phyloP scores from a whole-genome alignment of 139 green algal genomes.

The Pleodorina starrii region DNA sequence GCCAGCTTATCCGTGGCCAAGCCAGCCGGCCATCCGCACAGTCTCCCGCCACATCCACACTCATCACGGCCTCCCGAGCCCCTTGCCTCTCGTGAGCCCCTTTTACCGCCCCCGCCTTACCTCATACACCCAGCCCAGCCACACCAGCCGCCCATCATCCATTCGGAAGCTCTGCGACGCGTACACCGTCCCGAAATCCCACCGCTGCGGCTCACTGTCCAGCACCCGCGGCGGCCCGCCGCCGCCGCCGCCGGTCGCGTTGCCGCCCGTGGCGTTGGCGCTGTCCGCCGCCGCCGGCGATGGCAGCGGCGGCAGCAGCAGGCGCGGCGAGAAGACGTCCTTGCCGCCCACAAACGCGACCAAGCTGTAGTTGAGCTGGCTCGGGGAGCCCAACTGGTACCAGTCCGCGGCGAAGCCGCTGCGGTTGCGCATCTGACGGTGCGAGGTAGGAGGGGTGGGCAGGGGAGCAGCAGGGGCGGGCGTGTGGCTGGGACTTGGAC shows the following conservation, averaged over 20 bases:
- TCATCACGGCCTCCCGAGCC: too few relatives aligned
- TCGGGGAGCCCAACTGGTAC: slow-evolving; percentile 53
- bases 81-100: too few relatives aligned
- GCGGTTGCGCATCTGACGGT: slow-evolving; percentile 42
- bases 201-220: slow-evolving; percentile 1
- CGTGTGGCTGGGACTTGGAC: too few relatives aligned
- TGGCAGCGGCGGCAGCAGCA: slow-evolving; percentile 32
- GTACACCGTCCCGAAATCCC: slow-evolving; percentile 66
- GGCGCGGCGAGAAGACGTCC: slow-evolving; percentile 23
- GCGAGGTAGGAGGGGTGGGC: background rate
- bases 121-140: slow-evolving; percentile 65
- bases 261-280: background rate
- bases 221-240: background rate
- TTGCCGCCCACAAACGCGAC: slow-evolving; percentile 8
- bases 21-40: too few relatives aligned
- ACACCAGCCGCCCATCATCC: slow-evolving; percentile 48
- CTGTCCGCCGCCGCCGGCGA: background rate
- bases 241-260: background rate
- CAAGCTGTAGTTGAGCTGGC: slow-evolving; percentile 52
- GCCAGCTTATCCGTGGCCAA: too few relatives aligned
- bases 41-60: too few relatives aligned
- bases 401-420: slow-evolving; percentile 57
- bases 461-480: background rate
- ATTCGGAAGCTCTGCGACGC: slow-evolving; percentile 55
- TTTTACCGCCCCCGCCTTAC: too few relatives aligned